Evolutionary conservation across 2,329 filamentous ascomycete genomes (phyloP).

Genomic region (Fusarium equiseti): DNA sequence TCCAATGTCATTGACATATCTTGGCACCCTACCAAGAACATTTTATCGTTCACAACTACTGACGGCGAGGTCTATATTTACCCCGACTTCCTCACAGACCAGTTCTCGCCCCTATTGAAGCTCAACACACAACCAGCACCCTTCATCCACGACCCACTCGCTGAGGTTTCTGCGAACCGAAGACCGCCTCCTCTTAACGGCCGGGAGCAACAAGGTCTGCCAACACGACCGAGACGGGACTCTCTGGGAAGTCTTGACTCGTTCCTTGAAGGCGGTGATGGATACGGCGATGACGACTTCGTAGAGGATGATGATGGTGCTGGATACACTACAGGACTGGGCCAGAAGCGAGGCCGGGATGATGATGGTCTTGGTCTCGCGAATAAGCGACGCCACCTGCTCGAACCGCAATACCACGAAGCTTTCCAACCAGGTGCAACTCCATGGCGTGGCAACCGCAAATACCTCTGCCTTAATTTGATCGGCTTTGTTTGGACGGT

Average conservation of each 20-base stretch:
- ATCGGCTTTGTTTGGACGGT: conserved; percentile 98
- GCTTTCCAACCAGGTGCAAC: conserved; percentile 95
- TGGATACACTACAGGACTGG: conserved; percentile 76
- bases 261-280: conserved; percentile 72
- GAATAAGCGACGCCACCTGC: conserved; percentile 63
- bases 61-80: conserved; percentile 96
- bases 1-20: conserved; percentile 85
- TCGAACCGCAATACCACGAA: conserved; percentile 78
- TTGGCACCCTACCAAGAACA: conserved; percentile 93
- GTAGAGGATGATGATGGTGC: conserved; percentile 96
- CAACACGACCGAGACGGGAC: conserved; percentile 68
- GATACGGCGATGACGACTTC: conserved; percentile 78
- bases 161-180: conserved; percentile 75
- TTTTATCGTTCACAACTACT: conserved; percentile 90
- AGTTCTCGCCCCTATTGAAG: conserved; percentile 68
- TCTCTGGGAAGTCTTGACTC: conserved; percentile 84
- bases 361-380: conserved; percentile 59
- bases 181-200: conserved; percentile 68
- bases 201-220: conserved; percentile 60
- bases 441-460: conserved; percentile 93
- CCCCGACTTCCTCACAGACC: conserved; percentile 73
- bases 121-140: conserved; percentile 79
- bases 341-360: conserved; percentile 63
- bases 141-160: conserved; percentile 83
- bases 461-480: conserved; percentile 93